Conservation (phyloP, 2,329 filamentous ascomycete genomes). For the Sporothrix inflata region DNA sequence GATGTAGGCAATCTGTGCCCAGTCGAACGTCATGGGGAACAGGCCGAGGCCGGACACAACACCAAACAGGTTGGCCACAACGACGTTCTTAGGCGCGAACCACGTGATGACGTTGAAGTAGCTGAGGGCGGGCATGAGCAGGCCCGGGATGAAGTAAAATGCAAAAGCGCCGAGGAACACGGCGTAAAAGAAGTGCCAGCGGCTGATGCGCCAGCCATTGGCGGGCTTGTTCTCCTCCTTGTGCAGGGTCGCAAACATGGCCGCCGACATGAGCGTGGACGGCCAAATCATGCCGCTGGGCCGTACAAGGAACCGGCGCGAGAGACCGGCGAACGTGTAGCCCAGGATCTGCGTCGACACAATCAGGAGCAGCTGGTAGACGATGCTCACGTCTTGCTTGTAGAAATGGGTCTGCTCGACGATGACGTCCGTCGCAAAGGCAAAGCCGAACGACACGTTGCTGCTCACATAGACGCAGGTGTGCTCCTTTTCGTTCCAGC, state of each 20-base stretch:
- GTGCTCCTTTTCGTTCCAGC: constrained; percentile 88
- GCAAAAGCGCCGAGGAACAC: constrained; percentile 71
- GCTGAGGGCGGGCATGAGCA: constrained; percentile 80
- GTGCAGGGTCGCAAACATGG: constrained; percentile 87
- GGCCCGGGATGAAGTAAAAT: constrained; percentile 84
- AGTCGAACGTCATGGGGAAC: constrained; percentile 87
- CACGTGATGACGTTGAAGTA: constrained; percentile 90
- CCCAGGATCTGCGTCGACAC: constrained; percentile 85
- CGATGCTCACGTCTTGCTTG: constrained; percentile 74
- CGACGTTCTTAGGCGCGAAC: constrained; percentile 85
- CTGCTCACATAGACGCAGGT: constrained; percentile 88
- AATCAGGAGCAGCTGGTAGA: constrained; percentile 80
- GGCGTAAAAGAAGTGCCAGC: constrained; percentile 81
- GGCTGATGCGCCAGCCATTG: constrained; percentile 79
- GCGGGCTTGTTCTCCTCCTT: constrained; percentile 81
- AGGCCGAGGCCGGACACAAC: constrained; percentile 82
- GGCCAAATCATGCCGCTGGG: constrained; percentile 93
- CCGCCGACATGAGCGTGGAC: constrained; percentile 81
- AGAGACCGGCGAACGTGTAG: constrained; percentile 83
- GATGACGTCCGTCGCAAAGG: constrained; percentile 87
- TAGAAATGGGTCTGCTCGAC: constrained; percentile 91
- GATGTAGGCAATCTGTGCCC: constrained; percentile 87
- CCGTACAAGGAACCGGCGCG: constrained; percentile 77
- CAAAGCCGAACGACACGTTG: constrained; percentile 87
- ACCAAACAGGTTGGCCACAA: constrained; percentile 83